Evolutionary conservation across 352 stramenopile genomes (phyloP).

Genomic region (Globisporangium echinulatum): DNA sequence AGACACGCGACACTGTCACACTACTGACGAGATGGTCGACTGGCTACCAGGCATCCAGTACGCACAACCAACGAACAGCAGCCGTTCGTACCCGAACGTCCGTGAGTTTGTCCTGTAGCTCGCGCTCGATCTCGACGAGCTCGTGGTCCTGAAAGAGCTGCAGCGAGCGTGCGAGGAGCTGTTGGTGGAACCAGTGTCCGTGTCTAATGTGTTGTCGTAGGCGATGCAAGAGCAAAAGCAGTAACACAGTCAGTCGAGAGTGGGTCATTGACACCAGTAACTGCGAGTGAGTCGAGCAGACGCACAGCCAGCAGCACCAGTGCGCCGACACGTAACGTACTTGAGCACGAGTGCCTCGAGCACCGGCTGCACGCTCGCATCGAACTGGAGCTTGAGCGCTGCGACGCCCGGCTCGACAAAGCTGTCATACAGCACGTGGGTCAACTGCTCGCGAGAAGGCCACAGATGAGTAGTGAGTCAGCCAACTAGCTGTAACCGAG

Average conservation of each 20-base stretch:
- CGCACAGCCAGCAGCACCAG: neutral
- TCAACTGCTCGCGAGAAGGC: constrained; percentile 22
- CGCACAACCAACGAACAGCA: no score
- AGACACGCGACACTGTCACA: no score
- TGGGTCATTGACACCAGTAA: no score
- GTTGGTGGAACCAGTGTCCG: constrained; percentile 60
- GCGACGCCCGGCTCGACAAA: constrained; percentile 47
- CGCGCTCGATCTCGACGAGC: constrained; percentile 35
- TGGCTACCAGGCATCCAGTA: no score
- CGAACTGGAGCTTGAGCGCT: constrained; percentile 29
- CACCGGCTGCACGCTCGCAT: constrained; percentile 41
- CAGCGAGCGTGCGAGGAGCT: constrained; percentile 45
- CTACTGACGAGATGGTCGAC: no score
- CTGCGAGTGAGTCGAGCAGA: no score
- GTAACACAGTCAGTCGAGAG: no score
- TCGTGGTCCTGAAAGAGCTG: constrained; percentile 37
- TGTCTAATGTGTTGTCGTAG: constrained; percentile 19
- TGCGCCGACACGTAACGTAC: constrained; percentile 16
- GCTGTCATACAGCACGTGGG: constrained; percentile 56
- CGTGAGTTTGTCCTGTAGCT: constrained; percentile 45
- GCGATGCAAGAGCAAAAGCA: neutral
- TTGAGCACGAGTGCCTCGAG: constrained; percentile 47
- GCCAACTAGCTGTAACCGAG: no score
- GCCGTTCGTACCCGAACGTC: constrained; percentile 23
- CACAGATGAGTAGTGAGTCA: no score